Base-by-base conservation (phyloP, 1,139 yeast genomes). In the Lodderomyces orthopsilosis region DNA sequence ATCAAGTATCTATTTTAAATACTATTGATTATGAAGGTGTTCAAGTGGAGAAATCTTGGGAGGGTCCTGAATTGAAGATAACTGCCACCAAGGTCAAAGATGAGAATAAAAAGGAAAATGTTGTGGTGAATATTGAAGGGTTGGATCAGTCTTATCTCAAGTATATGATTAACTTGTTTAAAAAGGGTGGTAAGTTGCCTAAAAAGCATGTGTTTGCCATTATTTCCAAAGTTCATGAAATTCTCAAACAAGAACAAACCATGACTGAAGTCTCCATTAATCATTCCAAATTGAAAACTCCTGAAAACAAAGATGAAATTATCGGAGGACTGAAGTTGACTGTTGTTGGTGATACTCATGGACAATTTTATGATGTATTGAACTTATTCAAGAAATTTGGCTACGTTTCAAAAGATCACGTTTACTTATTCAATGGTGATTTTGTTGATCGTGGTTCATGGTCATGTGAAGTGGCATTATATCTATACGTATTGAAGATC, bases 381-480 rank as follows among this genome's bases (percentile, higher is more conserved):
- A 85, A 91, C 60, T 75, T 93, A 42, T 93, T 93, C 62, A 62
- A 75, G 37, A 73, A 63, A 38, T 90, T 82, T 57, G 98, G 98
- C 6, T 63, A 67, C 47, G 84, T 81, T 18, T 79, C 83, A 2
- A 63, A 72, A 1, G 71, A 74, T n/a, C 97, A 91, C 62, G 75
- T 82, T 14, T 93, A 87, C 60, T 67, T 93, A 45, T 91, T 93
- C 70, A 93, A 93, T 59, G 98, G 99, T 40, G 98, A 94, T 66
- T 93, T 93, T 66, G 98, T 93, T 4, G 99, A 93, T 60, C 77
- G 99, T 59, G 99, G 99, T 1, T 87, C 96, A 6, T 93, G 98
- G 98, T 89, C 97, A 4, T 87, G 96, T 59, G 99, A 93, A 62
- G 95, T 93, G 42, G 97, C 97, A 1, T 69, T 94, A 41, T 73